Evolutionary conservation across 2,329 filamentous ascomycete species (phyloP), one percentile per base, ranked within the genome.

Genomic region (Colletotrichum simmondsii): DNA sequence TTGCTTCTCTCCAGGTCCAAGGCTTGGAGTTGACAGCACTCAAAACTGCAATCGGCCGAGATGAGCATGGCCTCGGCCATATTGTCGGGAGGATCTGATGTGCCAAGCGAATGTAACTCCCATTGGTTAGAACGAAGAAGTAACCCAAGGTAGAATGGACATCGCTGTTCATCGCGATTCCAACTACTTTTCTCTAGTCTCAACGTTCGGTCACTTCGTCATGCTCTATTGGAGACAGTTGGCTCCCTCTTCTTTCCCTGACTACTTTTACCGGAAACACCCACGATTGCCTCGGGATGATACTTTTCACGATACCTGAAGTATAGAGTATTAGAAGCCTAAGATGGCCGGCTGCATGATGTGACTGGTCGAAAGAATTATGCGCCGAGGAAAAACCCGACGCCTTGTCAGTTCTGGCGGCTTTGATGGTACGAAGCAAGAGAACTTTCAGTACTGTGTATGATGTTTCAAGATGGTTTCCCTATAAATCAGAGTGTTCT

Each of bases 51-150:
- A 35, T 10, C 46, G 30, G 35, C 49, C 56, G 64, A 68, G 46
- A 19, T 35, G 35, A 35, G 57, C 24, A 61, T 60, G 42, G n/a
- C 37, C 37, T 59, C 65, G 65, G 65, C 59, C 70, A 49, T 56
- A 70, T 24, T 32, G 14, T 69, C 70, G 65, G 69, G 24, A 63
- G 28, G 26, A 57, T 68, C 37, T 32, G 6, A n/a, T 67, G 56
- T 64, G 60, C 28, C 24, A 28, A 56, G 19, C 42, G 12, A 14
- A 46, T 26, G 24, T 63, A 19, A 5, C 42, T 59, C 22, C 12
- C 10, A 54, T 49, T 5, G 57, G 63, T 54, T 71, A 53, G 32
- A 10, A 46, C 28, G 26, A 22, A 57, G 22, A n/a, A 16, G 10
- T 22, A 16, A 24, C 7, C 11, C 12, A 26, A 35, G 10, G 26